Base-by-base conservation (phyloP, 768 basidiomycete species). In the Suillus subalutaceus region DNA sequence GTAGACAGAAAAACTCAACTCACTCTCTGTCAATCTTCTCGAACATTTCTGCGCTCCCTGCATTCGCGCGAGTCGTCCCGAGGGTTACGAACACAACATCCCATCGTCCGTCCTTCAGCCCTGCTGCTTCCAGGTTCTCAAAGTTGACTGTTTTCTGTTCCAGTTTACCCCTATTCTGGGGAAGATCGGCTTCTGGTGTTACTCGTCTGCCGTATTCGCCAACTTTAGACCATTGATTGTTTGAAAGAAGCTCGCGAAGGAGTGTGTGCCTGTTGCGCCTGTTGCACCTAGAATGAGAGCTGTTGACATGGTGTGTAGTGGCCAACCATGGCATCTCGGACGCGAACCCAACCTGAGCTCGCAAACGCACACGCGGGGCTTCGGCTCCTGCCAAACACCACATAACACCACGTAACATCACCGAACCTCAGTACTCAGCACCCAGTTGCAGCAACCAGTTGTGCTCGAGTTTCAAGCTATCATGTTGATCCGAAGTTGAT, bases 271-370 rank as follows among this genome's bases (percentile, higher is more conserved):
- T 4, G 83, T 83, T 61, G 87, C 87, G 60, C 93, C 93, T 1
- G 92, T 93, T 2, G 87, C 88, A 23, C 93, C 93, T 52, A 94
- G 69, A 26, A 94, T 78, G 65, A 94, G 84, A n/a, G 92, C 91
- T 50, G 67, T 26, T 15, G 62, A 18, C 58, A 60, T 60, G 40
- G 10, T 41, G 40, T 60, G 15, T 1, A 3, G 8, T 59, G 7
- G 50, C 7, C 15, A 30, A 52, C n/a, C 12, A 26, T 26, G 26
- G n/a, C n/a, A 6, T 50, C 2, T n/a, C n/a, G 46, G 43, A 20
- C 8, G 43, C 18, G 18, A 18, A 44, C 18, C 3, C 18, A 43
- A 18, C 44, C 8, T 3, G 0, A 20, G 5, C 5, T 12, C 10
- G n/a, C 46, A 20, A 23, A 50, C n/a, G n/a, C 23, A 12, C 13